Conservation (phyloP, 257 asterid species). For the Eucommia ulmoides region DNA sequence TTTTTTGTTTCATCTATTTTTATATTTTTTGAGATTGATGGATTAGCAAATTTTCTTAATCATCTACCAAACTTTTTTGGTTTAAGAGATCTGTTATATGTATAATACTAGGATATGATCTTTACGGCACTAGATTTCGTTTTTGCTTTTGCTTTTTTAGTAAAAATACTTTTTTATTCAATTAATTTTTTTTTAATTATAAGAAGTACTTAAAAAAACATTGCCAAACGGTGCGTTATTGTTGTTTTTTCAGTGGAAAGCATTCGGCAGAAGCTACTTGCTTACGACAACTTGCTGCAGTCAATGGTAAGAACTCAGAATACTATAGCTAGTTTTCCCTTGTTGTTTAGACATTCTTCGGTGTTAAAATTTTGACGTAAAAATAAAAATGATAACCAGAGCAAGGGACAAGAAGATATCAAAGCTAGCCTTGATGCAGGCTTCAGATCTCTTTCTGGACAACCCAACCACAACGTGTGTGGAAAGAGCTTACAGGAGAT, state of each 20-base stretch:
- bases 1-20: too few species aligned
- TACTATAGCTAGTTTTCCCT: constrained; percentile 10
- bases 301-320: constrained; percentile 39
- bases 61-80: too few species aligned
- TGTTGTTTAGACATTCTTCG: constrained; percentile 5
- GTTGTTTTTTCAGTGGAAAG: constrained; percentile 77
- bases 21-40: too few species aligned
- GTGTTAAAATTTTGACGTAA: constrained; percentile 18
- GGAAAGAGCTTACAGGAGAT: constrained; percentile 33
- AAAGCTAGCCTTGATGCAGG: constrained; percentile 39
- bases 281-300: constrained; percentile 54
- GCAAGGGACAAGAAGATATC: constrained; percentile 71
- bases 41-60: too few species aligned
- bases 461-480: constrained; percentile 31
- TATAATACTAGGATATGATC: not conserved
- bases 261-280: constrained; percentile 49
- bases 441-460: constrained; percentile 44
- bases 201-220: too few species aligned
- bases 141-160: not conserved
- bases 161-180: not conserved
- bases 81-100: not conserved
- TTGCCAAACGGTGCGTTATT: too few species aligned
- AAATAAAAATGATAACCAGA: constrained; percentile 29
- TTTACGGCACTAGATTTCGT: not conserved
- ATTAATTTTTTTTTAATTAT: constrained; percentile 18